Base-by-base conservation (phyloP, 2,329 filamentous ascomycete genomes). In the Clathrospora elynae region DNA sequence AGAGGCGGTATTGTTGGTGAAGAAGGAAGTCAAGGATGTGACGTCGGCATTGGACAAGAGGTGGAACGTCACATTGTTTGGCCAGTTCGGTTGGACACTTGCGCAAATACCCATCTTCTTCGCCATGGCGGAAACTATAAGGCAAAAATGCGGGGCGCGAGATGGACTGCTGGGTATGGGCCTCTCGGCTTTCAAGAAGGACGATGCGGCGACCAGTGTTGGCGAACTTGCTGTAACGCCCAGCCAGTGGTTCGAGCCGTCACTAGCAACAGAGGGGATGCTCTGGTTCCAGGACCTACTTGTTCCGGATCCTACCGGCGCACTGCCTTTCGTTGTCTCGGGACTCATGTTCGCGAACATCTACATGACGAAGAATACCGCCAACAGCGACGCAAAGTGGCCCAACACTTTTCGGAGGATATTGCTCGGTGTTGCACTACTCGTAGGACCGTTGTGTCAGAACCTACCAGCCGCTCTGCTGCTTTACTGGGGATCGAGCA, bases 271-370 rank as follows among this genome's bases (percentile, higher is more conserved):
- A 6, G 82, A 83, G 66, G 82, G 82, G n/a, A 73, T 77, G 3
- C 68, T 82, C 2, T 86, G 82, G 82, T 83, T 84, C 42, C 73
- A 76, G 1, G 73, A 85, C 58, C 73, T 86, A 10, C 67, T 80
- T 4, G 57, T 72, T 0, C 67, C 78, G 6, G 82, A 85, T 53
- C 73, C 80, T 0, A 74, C 73, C 2, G 66, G 75, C 2, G 51
- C 72, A 2, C 68, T 84, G 2, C 79, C 80, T 0, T 69, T 75
- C 26, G 43, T 76, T 3, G 68, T 82, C 14, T 76, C 75, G 0
- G 70, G 64, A 1, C 68, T 75, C 4, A 76, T 82, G 43, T 62
- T 82, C 11, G 49, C 72, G 6, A 81, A 79, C 49, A 62, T 82
- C 6, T 67, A 60, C 35, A 46, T 54, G 7, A 48, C 51, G 9